phyloP scores from a whole-genome alignment of 1,284 basidiomycete species.

The Apiotrichum brassicae region DNA sequence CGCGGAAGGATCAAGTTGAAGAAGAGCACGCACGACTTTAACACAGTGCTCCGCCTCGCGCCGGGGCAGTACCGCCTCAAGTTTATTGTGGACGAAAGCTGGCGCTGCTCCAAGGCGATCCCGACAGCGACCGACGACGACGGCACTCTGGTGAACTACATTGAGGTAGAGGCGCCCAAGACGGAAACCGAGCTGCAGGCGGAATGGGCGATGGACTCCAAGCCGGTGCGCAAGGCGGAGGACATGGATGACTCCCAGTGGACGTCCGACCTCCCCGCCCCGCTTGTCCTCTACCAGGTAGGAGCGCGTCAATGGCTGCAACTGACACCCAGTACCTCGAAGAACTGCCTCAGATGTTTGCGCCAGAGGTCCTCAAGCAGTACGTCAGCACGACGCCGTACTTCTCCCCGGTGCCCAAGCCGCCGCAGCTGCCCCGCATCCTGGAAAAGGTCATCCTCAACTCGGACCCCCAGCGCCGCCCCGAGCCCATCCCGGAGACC shows the following conservation, averaged over 20 bases:
- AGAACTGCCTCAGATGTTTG: slow-evolving; percentile 54
- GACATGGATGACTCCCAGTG: slow-evolving; percentile 52
- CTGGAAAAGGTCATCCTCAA: slow-evolving; percentile 79
- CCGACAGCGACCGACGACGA: slow-evolving; percentile 91
- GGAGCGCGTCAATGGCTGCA: not conserved
- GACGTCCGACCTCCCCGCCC: slow-evolving; percentile 68
- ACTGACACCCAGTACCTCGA: slow-evolving; percentile 54
- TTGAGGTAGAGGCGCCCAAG: slow-evolving; percentile 52
- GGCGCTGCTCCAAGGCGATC: slow-evolving; percentile 67
- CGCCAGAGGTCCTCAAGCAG: slow-evolving; percentile 15
- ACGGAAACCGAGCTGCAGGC: slow-evolving; percentile 42
- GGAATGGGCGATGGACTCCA: slow-evolving; percentile 42
- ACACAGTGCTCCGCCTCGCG: slow-evolving; percentile 54
- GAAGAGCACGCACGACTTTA: slow-evolving; percentile 49
- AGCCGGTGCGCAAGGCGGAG: slow-evolving; percentile 29
- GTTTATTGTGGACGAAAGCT: slow-evolving; percentile 90
- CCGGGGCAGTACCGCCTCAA: slow-evolving; percentile 94
- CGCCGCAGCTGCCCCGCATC: slow-evolving; percentile 80
- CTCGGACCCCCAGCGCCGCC: slow-evolving; percentile 46
- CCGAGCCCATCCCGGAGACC: slow-evolving; percentile 19
- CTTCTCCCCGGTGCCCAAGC: slow-evolving; percentile 57
- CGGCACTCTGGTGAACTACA: slow-evolving; percentile 91
- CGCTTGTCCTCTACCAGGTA: slow-evolving; percentile 65
- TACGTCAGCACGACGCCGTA: slow-evolving; percentile 42
- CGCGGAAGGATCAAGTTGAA: slow-evolving; percentile 51